phyloP scores from a whole-genome alignment of 1,284 basidiomycete genomes.

The Tylopilus orsonianus region DNA sequence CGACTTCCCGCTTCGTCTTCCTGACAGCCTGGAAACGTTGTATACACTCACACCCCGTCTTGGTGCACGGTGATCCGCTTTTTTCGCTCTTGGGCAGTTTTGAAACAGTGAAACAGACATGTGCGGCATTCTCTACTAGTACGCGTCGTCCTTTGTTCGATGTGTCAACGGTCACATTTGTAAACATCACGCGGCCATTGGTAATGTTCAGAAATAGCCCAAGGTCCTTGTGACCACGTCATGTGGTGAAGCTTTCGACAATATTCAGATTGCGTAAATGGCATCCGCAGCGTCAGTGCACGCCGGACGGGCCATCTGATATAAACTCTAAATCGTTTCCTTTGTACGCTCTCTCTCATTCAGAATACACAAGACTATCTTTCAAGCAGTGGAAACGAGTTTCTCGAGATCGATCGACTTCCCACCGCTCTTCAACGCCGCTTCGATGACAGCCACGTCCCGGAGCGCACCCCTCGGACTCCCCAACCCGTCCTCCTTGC shows the following conservation, averaged over 20 bases:
- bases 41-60: background rate
- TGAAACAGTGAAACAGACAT: too few species aligned
- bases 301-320: too few species aligned
- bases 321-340: too few species aligned
- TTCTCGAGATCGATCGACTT: conserved; percentile 55
- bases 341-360: background rate
- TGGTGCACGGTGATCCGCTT: conserved; percentile 2
- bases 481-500: conserved; percentile 49
- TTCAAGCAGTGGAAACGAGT: conserved; percentile 28
- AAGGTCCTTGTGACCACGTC: too few species aligned
- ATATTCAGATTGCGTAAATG: too few species aligned
- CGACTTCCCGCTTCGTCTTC: conserved; percentile 39
- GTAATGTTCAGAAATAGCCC: background rate
- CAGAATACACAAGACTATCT: background rate
- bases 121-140: background rate
- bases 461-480: conserved; percentile 57
- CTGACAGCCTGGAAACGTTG: conserved; percentile 16
- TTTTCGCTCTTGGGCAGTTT: background rate
- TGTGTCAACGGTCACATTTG: background rate
- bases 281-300: too few species aligned
- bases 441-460: conserved; percentile 79
- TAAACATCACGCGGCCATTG: background rate
- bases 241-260: too few species aligned
- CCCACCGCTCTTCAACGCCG: conserved; percentile 71
- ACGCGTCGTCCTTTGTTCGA: too few species aligned